phyloP scores from a whole-genome alignment of 2,329 filamentous ascomycete genomes.

The Stachybotrys chartarum region DNA sequence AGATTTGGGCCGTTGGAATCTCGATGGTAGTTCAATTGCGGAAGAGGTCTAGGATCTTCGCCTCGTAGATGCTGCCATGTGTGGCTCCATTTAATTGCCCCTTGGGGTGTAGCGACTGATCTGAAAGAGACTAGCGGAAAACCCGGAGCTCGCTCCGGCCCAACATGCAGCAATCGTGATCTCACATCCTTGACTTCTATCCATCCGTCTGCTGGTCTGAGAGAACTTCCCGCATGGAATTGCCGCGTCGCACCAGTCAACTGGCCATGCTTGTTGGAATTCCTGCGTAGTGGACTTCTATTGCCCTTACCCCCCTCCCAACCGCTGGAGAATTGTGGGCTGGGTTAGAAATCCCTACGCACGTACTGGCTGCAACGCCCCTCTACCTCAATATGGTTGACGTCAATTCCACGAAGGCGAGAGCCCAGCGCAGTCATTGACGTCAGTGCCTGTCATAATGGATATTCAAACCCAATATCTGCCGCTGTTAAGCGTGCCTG shows the following conservation, averaged over 20 bases:
- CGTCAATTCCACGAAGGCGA: slow-evolving; percentile 11
- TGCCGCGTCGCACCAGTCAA: neutral
- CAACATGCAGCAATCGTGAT: no score
- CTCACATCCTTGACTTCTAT: no score
- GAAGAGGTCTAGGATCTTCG: neutral
- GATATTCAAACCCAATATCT: no score
- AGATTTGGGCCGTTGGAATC: neutral
- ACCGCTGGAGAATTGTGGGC: neutral
- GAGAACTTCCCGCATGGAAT: neutral
- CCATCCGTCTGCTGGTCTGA: neutral
- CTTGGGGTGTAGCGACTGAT: neutral
- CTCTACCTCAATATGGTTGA: slow-evolving; percentile 5
- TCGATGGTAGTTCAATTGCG: neutral
- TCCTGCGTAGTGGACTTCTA: no score
- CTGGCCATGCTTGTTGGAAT: no score
- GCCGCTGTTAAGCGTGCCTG: no score
- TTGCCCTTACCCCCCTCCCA: neutral
- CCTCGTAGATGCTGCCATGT: neutral
- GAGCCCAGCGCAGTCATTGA: slow-evolving; percentile 3
- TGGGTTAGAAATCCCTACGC: neutral
- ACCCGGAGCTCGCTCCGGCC: neutral
- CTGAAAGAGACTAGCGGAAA: neutral
- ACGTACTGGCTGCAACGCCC: neutral
- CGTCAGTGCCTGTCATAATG: neutral
- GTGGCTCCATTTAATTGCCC: neutral